Conservation (phyloP, 2,329 filamentous ascomycete species). For the Arthrobotrys sphaeroides region DNA sequence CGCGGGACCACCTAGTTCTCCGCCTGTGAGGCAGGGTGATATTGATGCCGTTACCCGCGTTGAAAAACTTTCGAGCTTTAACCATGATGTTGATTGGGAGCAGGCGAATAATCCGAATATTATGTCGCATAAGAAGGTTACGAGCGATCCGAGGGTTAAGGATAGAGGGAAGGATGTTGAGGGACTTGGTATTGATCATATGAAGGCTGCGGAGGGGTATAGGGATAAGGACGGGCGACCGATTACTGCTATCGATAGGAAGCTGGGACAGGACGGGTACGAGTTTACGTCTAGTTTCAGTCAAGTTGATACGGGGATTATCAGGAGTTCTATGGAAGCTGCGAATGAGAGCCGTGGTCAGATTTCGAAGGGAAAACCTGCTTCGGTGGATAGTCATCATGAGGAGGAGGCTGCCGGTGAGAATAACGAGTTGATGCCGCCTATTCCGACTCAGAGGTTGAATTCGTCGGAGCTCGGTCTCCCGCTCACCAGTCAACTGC, state of each 20-base stretch:
- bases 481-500: conserved; percentile 74
- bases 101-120: conserved; percentile 69
- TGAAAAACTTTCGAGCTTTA: conserved; percentile 73
- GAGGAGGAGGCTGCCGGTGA: conserved; percentile 59
- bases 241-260: conserved; percentile 38
- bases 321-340: conserved; percentile 4
- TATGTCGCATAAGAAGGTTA: conserved; percentile 67
- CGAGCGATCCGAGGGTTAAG: conserved; percentile 69
- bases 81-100: conserved; percentile 76
- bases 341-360: conserved; percentile 11
- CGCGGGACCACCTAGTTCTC: conserved; percentile 4
- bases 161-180: conserved; percentile 76
- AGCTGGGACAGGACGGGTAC: conserved; percentile 41
- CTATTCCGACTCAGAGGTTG: conserved; percentile 66
- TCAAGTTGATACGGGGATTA: conserved; percentile 48
- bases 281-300: conserved; percentile 48
- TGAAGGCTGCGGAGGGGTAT: conserved; percentile 65
- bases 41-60: conserved; percentile 69
- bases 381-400: conserved; percentile 54
- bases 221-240: conserved; percentile 23
- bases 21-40: conserved; percentile 59
- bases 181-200: conserved; percentile 79
- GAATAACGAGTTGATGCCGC: conserved; percentile 67
- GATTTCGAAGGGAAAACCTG: neutral
- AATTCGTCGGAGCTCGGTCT: conserved; percentile 75